phyloP scores from a whole-genome alignment of 495 filamentous ascomycete species.

The Neurospora sp. region DNA sequence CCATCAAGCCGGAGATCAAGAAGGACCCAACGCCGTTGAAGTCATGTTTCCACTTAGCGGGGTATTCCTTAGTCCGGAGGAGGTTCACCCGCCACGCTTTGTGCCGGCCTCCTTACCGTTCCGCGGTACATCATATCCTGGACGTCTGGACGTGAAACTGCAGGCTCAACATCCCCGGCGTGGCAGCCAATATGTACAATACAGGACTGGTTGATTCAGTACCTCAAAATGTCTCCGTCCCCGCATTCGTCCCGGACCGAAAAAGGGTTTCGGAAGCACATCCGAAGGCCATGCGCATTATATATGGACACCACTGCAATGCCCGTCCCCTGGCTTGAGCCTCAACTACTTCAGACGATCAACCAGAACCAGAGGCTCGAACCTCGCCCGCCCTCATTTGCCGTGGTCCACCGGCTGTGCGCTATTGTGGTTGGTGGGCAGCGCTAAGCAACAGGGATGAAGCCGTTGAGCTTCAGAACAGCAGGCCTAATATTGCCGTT shows the following conservation, averaged over 20 bases:
- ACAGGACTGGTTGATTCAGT: neutral
- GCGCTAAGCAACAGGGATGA: neutral
- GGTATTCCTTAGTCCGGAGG: neutral
- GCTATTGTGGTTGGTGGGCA: neutral
- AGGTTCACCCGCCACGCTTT: neutral
- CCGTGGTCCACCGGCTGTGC: neutral
- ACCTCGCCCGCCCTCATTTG: neutral
- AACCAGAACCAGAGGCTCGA: neutral
- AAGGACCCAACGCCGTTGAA: neutral
- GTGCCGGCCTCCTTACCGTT: neutral
- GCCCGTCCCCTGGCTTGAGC: neutral
- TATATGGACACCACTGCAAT: neutral
- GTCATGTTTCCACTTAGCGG: neutral
- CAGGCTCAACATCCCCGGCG: neutral
- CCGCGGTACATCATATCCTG: neutral
- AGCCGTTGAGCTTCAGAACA: neutral
- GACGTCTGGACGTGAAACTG: neutral
- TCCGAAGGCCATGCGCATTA: neutral
- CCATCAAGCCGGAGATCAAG: neutral
- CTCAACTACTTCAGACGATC: neutral
- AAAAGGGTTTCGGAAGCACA: neutral
- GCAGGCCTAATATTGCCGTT: neutral
- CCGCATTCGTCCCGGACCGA: neutral
- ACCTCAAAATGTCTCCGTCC: neutral
- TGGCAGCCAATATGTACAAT: neutral